Base-by-base conservation (phyloP, 1,139 yeast genomes). In the Hyphopichia burtonii region DNA sequence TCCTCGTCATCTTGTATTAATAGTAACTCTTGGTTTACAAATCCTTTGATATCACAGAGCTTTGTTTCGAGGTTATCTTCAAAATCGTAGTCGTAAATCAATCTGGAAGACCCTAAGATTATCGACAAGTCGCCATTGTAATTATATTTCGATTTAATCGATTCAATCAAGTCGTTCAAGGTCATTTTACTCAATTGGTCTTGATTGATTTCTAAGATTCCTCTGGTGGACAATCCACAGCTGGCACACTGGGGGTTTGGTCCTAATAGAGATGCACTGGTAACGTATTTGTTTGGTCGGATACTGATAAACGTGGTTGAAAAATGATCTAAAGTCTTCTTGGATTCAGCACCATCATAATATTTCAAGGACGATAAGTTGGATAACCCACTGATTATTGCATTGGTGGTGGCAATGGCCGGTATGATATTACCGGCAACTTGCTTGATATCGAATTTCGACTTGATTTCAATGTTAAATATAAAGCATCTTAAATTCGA, bases 341-440 rank as follows among this genome's bases (percentile, higher is more conserved):
- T 4, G 10, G 14, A 9, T 37, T 54, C 53, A 2, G 59, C 66
- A 45, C 59, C 61, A 42, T 52, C 53, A 55, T 82, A 76, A 38
- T 77, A 76, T 42, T 80, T 78, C 41, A 88, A 65, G 0, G 91
- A 85, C 41, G 82, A 83, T 43, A 91, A 60, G 12, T 90, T 83
- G 20, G 95, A 85, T 47, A 90, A 77, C 0, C 99, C 99, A 0
- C 97, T 91, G 48, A 93, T 83, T 17, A 93, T 84, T 1, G 99
- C 98, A 61, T 94, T 94, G 10, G 98, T 93, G 1, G 99, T 93
- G 11, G 99, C 99, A 53, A 94, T 91, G 0, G 99, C 99, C 0
- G 99, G 99, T 40, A 94, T 93, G 54, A 94, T 94, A 60, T 93
- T 93, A 9, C 99, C 99, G 0, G 99, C 99, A 53, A 91, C 90